phyloP scores from a whole-genome alignment of 768 basidiomycete genomes.

The Xerocomellus chrysenteron region DNA sequence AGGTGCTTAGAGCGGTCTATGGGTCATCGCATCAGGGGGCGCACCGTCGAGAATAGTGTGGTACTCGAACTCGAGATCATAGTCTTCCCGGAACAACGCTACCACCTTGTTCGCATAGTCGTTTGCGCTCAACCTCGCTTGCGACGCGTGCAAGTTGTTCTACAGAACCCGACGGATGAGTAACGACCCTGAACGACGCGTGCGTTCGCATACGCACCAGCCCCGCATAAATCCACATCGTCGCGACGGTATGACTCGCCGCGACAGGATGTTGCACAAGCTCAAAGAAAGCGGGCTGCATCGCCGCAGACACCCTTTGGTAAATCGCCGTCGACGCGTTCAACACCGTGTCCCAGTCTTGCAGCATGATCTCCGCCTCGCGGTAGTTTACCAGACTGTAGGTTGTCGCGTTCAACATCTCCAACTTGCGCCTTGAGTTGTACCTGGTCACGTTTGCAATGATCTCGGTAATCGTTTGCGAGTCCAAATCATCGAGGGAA shows the following conservation, averaged over 20 bases:
- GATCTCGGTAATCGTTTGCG: conserved; percentile 38
- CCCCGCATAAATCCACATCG: conserved; percentile 1
- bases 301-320: background rate
- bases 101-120: background rate
- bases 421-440: conserved; percentile 64
- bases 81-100: background rate
- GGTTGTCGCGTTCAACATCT: conserved; percentile 59
- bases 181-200: background rate
- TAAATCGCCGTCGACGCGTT: background rate
- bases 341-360: background rate
- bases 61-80: background rate
- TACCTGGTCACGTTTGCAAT: conserved; percentile 50
- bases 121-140: background rate
- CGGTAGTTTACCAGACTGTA: conserved; percentile 62
- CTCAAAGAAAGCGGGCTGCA: background rate
- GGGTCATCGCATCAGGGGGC: background rate
- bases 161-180: background rate
- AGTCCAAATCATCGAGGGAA: conserved; percentile 31
- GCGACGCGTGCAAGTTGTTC: background rate
- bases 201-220: background rate
- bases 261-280: background rate
- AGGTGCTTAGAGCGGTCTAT: background rate
- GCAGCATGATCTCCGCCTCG: background rate
- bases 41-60: background rate
- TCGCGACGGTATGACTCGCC: background rate